Evolutionary conservation across 805 yeast genomes (phyloP).

Genomic region (Kluyveromyces starmeri): DNA sequence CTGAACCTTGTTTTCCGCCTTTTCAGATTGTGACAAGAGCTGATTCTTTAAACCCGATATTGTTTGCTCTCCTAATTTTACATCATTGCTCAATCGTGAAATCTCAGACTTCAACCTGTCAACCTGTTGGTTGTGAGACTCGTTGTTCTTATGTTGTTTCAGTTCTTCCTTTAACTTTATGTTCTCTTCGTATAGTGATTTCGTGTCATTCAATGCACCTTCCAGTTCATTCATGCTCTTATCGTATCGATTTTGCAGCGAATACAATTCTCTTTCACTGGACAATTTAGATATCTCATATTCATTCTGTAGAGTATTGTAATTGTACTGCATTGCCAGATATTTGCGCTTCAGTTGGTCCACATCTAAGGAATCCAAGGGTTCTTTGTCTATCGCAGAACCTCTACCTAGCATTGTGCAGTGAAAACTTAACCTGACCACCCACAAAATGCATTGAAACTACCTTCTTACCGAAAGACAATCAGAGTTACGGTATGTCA

Average conservation of each 20-base stretch:
- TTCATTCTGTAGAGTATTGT: slow-evolving; percentile 32
- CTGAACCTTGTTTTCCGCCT: slow-evolving; percentile 12
- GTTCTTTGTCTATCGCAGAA: background rate
- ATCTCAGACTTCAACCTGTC: slow-evolving; percentile 30
- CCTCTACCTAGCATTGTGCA: background rate
- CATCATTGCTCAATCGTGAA: no score
- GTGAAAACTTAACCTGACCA: no score
- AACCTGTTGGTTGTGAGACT: slow-evolving; percentile 17
- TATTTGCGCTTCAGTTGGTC: slow-evolving; percentile 16
- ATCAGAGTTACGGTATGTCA: no score
- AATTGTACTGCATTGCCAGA: slow-evolving; percentile 29
- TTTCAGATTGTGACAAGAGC: slow-evolving; percentile 17
- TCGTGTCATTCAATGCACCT: slow-evolving; percentile 27
- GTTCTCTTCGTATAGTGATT: slow-evolving; percentile 31
- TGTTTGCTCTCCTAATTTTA: slow-evolving; percentile 17
- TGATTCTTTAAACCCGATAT: slow-evolving; percentile 32
- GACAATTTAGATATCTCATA: slow-evolving; percentile 27
- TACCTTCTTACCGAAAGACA: no score
- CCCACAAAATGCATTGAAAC: no score
- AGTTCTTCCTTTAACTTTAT: slow-evolving; percentile 14
- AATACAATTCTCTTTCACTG: slow-evolving; percentile 16
- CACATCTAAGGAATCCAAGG: slow-evolving; percentile 4
- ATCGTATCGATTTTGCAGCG: slow-evolving; percentile 27
- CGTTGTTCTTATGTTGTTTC: slow-evolving; percentile 29
- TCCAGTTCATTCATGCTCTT: slow-evolving; percentile 26